Base-by-base conservation (phyloP, 306 rosid species). In the Carpinus viminea region DNA sequence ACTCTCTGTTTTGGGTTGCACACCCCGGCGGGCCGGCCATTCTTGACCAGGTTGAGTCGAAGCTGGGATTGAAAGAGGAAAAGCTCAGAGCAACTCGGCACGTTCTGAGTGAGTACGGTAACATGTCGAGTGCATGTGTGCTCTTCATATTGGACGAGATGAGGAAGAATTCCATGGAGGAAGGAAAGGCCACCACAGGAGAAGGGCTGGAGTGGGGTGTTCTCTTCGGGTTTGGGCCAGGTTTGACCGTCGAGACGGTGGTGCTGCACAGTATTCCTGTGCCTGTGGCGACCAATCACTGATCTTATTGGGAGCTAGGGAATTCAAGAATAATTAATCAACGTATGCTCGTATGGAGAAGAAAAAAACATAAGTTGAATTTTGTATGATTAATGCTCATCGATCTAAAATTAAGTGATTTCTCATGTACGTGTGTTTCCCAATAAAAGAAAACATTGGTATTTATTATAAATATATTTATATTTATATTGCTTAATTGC, bases 11-110 rank as follows among this genome's bases (percentile, higher is more conserved):
- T 43, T 89, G 93, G 93, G 48, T 89, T 0, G 91, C 91, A 0
- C 93, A 87, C n/a, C 93, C 93, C 0, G 93, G 93, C 18, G 93
- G 93, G 3, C 93, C 91, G 0, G 90, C 93, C 0, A 89, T 89
- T 57, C 52, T 89, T 10, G 91, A 89, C 62, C 93, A 89, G 68
- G 93, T 89, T 0, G 90, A 89, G 50, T 72, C 57, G 7, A 89
- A 89, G 65, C 87, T 87, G 3, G 60, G 78, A 3, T 81, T 89
- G 2, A 80, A 85, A 8, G 84, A 80, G 43, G 89, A 89, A 50
- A 90, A 85, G 6, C 78, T 86, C 20, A 70, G 68, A 38, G 76
- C 88, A 2, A 85, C 88, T 0, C 75, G 90, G 0, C 84, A 90
- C 38, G 78, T 90, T 68, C 71, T 90, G 15, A 80, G 88, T 9